Conservation (phyloP, 2,329 filamentous ascomycete species). For the Xylogone sp. region DNA sequence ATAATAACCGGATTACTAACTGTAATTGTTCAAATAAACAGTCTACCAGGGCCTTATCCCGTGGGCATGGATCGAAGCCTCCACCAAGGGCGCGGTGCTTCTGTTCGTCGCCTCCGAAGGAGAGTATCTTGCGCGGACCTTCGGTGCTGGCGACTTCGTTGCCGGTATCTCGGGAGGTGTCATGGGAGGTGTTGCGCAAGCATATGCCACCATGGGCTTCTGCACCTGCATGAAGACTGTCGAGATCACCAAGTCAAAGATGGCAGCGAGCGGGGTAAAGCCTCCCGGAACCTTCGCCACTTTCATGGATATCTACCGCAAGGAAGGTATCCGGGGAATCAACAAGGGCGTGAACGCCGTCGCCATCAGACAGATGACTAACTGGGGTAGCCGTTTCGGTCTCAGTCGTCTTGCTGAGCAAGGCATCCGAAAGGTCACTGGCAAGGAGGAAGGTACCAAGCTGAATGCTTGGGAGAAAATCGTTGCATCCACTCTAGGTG, state of each 20-base stretch:
- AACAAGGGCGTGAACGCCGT: conserved; percentile 99
- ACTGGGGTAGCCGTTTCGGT: conserved; percentile 97
- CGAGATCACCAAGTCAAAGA: conserved; percentile 98
- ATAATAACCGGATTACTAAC: conserved; percentile 19
- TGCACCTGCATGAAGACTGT: conserved; percentile 99
- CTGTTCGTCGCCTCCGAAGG: conserved; percentile 98
- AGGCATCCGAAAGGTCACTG: conserved; percentile 73
- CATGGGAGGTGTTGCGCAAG: conserved; percentile 91
- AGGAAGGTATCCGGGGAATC: conserved; percentile 91
- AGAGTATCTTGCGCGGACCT: conserved; percentile 85
- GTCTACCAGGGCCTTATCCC: conserved; percentile 99
- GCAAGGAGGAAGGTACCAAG: conserved; percentile 77
- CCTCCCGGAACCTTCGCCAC: conserved; percentile 89
- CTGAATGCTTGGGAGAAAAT: conserved; percentile 84
- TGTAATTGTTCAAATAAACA: conserved; percentile 34
- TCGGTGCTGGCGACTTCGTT: conserved; percentile 82
- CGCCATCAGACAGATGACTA: conserved; percentile 97
- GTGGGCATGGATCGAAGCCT: conserved; percentile 99
- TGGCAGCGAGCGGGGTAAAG: conserved; percentile 76
- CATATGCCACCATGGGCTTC: conserved; percentile 99
- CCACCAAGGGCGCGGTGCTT: conserved; percentile 97
- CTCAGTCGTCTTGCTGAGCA: conserved; percentile 87
- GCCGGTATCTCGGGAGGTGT: conserved; percentile 90
- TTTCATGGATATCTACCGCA: conserved; percentile 95
- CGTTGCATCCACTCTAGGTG: conserved; percentile 78